Conservation (phyloP, 257 asterid genomes). For the Scutellaria minor region DNA sequence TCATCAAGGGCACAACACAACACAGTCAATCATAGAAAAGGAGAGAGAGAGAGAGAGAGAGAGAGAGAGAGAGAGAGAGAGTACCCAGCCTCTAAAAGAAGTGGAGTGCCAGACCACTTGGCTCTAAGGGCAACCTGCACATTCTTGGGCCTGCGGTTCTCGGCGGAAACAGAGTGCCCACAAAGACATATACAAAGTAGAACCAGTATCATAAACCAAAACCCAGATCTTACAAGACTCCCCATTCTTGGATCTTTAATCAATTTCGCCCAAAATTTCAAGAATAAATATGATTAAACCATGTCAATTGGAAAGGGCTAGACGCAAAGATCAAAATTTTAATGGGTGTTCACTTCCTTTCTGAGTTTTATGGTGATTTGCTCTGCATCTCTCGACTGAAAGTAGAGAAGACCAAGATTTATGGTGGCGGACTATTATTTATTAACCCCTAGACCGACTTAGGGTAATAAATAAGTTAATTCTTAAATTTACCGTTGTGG, state of each 20-base stretch:
- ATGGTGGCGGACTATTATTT: too few species aligned
- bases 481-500: too few species aligned
- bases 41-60: constrained; percentile 16
- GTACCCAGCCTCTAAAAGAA: constrained; percentile 96
- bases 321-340: constrained; percentile 29
- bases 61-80: constrained; percentile 16
- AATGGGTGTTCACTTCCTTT: neutral
- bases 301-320: constrained; percentile 38
- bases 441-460: neutral
- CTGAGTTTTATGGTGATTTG: neutral
- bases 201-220: constrained; percentile 49
- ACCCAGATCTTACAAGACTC: constrained; percentile 67
- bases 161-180: constrained; percentile 54
- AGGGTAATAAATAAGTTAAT: too few species aligned
- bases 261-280: constrained; percentile 32
- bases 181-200: constrained; percentile 43
- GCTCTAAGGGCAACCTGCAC: constrained; percentile 97
- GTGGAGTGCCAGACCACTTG: constrained; percentile 96
- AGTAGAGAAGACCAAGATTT: constrained; percentile 3
- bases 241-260: constrained; percentile 57
- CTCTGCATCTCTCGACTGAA: neutral
- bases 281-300: constrained; percentile 39
- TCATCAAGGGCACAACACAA: constrained; percentile 22
- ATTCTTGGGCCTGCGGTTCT: constrained; percentile 77
- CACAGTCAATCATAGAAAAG: neutral